Evolutionary conservation across 2,329 filamentous ascomycete genomes (phyloP).

Genomic region (Beauveria bassiana): DNA sequence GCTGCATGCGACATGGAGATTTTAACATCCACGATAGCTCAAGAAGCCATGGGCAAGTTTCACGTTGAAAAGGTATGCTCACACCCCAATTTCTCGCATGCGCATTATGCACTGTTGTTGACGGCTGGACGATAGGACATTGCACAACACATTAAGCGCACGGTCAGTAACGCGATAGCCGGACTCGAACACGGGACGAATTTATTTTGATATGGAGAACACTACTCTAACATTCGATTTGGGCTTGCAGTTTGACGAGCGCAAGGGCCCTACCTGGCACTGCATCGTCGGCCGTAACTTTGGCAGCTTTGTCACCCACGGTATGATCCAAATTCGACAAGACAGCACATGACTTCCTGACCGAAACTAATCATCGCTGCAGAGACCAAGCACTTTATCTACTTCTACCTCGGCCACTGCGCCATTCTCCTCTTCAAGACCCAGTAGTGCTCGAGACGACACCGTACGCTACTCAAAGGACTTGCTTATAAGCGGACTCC

Average conservation of each 20-base stretch:
- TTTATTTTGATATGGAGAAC: not conserved
- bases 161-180: conserved; percentile 44
- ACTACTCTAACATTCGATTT: not conserved
- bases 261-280: conserved; percentile 98
- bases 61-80: conserved; percentile 50
- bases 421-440: conserved; percentile 99
- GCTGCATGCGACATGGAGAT: conserved; percentile 6
- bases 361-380: conserved; percentile 14
- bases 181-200: not conserved
- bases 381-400: conserved; percentile 99
- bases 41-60: conserved; percentile 56
- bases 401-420: conserved; percentile 98
- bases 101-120: conserved; percentile 6
- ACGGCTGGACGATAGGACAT: conserved; percentile 62
- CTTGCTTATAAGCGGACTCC: not conserved
- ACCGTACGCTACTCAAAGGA: not conserved
- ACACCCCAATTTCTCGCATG: not conserved
- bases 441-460: conserved; percentile 52
- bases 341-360: not conserved
- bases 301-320: conserved; percentile 96
- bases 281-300: conserved; percentile 99
- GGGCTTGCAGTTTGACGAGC: conserved; percentile 74
- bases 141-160: conserved; percentile 90
- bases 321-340: conserved; percentile 40
- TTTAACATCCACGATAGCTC: conserved; percentile 32